Conservation (phyloP, 1,284 basidiomycete genomes). For the Waitea zeae region DNA sequence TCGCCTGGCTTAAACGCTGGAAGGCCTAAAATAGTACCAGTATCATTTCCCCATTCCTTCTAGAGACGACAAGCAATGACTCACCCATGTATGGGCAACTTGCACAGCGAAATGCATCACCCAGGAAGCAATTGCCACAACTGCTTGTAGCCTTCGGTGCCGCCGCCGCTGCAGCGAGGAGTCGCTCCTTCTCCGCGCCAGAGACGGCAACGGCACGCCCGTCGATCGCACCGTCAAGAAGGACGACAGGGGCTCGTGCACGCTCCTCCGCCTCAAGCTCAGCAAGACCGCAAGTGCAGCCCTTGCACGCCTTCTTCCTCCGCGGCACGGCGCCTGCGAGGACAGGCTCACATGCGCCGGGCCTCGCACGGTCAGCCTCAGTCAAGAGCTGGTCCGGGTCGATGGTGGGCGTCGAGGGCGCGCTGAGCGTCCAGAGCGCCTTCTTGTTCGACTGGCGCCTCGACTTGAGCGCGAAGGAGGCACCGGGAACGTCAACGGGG, state of each 20-base stretch:
- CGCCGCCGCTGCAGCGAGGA: conserved; percentile 44
- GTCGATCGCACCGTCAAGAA: conserved; percentile 42
- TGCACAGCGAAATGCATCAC: conserved; percentile 93
- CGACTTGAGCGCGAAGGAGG: conserved; percentile 18
- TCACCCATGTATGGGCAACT: conserved; percentile 91
- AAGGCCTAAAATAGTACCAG: conserved; percentile 66
- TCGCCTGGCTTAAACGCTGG: conserved; percentile 98
- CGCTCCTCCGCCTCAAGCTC: conserved; percentile 78
- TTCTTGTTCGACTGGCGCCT: conserved; percentile 26
- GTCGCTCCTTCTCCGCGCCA: conserved; percentile 42
- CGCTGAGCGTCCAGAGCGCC: conserved; percentile 59
- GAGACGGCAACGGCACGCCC: conserved; percentile 45
- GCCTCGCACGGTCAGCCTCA: conserved; percentile 51
- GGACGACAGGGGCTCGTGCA: conserved; percentile 37
- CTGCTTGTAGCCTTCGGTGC: conserved; percentile 82
- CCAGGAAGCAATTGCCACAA: conserved; percentile 96
- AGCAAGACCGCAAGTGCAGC: conserved; percentile 85
- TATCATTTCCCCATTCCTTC: too few relatives aligned
- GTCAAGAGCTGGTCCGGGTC: conserved; percentile 67
- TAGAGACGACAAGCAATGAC: conserved; percentile 18
- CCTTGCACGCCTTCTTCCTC: conserved; percentile 84
- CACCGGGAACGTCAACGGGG: conserved; percentile 24
- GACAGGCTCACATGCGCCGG: conserved; percentile 51
- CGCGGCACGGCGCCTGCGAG: conserved; percentile 26
- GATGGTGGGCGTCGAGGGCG: conserved; percentile 45